These are phyloP conservation scores for Fusarium sp. DNA, from an alignment of 2,329 filamentous ascomycete species.

Conservation along the genomic window DNA sequence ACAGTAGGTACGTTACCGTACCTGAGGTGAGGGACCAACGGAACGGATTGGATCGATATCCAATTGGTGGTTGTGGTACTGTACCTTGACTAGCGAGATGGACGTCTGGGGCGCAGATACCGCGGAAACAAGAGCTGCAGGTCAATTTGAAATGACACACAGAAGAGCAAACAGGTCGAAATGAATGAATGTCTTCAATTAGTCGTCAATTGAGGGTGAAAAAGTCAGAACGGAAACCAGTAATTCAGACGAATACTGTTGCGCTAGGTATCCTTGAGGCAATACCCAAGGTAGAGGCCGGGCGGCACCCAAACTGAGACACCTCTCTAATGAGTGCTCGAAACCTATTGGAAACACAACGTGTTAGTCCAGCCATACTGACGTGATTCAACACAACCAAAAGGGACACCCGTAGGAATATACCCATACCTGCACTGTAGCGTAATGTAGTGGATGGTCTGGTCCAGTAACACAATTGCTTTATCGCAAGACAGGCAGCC, in stretches of 20 bases:
- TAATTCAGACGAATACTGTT: not conserved
- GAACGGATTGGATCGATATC: constrained; percentile 25
- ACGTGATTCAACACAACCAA: constrained; percentile 20
- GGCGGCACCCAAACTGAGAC: constrained; percentile 17
- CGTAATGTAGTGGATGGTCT: not conserved
- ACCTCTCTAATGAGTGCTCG: constrained; percentile 13
- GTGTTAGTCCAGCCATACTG: constrained; percentile 24
- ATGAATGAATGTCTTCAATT: constrained; percentile 22
- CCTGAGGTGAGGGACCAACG: constrained; percentile 30
- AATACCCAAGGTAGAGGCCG: constrained; percentile 1
- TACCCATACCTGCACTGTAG: constrained; percentile 16
- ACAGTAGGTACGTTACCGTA: constrained; percentile 18
- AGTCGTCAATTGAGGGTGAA: constrained; percentile 2
- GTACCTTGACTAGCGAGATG: constrained; percentile 24
- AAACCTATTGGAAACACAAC: constrained; percentile 34
- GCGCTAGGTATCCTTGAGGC: constrained; percentile 13
- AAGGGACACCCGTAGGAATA: constrained; percentile 2
- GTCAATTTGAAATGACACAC: constrained; percentile 9
- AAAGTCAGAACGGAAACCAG: not conserved
- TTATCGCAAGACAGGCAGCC: constrained; percentile 9
- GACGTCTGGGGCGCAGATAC: constrained; percentile 25
- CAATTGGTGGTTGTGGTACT: constrained; percentile 30
- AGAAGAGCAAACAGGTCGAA: constrained; percentile 1
- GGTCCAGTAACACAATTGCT: not conserved
- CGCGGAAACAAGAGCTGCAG: constrained; percentile 22